Percentiles rank a stretch among this genome's conserved stretches.
These are phyloP conservation scores for Metschnikowia orientalis DNA, from an alignment of 805 yeast genomes.

Conservation along the genomic window DNA sequence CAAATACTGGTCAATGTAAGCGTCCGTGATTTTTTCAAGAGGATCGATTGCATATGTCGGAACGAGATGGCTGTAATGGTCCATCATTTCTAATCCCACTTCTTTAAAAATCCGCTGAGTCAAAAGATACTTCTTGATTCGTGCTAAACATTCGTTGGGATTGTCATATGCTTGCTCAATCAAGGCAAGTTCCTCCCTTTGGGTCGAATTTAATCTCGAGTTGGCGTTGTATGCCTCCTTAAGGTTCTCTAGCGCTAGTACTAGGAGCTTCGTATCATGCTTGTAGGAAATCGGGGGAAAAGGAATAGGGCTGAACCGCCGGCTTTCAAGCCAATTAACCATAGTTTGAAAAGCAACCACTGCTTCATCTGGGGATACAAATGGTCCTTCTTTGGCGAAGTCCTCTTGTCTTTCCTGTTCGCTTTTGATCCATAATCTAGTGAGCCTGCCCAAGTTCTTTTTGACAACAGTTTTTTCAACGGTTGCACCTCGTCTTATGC, in stretches of 20 bases:
- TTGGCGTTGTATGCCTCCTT: slow-evolving; percentile 68
- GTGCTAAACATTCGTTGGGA: slow-evolving; percentile 86
- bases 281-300: slow-evolving; percentile 91
- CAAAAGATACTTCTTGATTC: slow-evolving; percentile 74
- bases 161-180: slow-evolving; percentile 96
- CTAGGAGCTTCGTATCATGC: slow-evolving; percentile 87
- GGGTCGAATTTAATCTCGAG: slow-evolving; percentile 74
- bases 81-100: slow-evolving; percentile 83
- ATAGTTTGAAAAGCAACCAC: slow-evolving; percentile 78
- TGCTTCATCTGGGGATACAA: slow-evolving; percentile 80
- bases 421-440: slow-evolving; percentile 85
- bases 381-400: slow-evolving; percentile 83
- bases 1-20: slow-evolving; percentile 88
- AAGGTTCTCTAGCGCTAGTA: slow-evolving; percentile 82
- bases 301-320: slow-evolving; percentile 82
- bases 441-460: slow-evolving; percentile 86
- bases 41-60: slow-evolving; percentile 92
- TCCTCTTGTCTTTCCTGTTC: slow-evolving; percentile 86
- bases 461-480: slow-evolving; percentile 93
- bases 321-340: slow-evolving; percentile 86
- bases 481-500: slow-evolving; percentile 83
- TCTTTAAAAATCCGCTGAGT: slow-evolving; percentile 94
- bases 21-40: slow-evolving; percentile 91
- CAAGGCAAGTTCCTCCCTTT: slow-evolving; percentile 87
- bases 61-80: slow-evolving; percentile 72